A percentile compares a stretch with the other conserved stretches of the same genome.
These are phyloP conservation scores for Macrophomina tecta DNA, from an alignment of 2,329 filamentous ascomycete genomes.

Conservation along the genomic window DNA sequence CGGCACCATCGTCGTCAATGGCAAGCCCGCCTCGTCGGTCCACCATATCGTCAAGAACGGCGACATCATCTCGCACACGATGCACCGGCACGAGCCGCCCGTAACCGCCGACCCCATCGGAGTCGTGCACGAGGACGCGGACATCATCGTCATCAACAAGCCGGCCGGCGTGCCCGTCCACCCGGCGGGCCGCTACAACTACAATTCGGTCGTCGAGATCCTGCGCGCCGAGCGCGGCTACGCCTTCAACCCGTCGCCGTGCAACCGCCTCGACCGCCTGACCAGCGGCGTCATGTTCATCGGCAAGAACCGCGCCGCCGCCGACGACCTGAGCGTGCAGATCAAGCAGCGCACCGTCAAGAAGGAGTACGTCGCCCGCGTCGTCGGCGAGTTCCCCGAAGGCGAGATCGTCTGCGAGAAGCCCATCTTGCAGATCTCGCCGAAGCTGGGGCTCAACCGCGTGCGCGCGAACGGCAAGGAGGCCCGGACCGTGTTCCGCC, in stretches of 20 bases:
- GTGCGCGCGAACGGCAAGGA: slow-evolving; percentile 93
- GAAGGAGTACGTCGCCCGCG: slow-evolving; percentile 94
- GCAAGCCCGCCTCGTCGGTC: slow-evolving; percentile 62
- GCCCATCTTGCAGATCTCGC: slow-evolving; percentile 91
- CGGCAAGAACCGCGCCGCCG: slow-evolving; percentile 81
- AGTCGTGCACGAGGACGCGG: slow-evolving; percentile 88
- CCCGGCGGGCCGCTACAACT: slow-evolving; percentile 92
- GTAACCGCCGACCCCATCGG: slow-evolving; percentile 80
- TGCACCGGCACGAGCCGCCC: slow-evolving; percentile 94
- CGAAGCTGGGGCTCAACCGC: slow-evolving; percentile 90
- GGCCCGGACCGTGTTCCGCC: slow-evolving; percentile 88
- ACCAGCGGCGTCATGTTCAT: slow-evolving; percentile 99
- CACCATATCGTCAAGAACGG: slow-evolving; percentile 82
- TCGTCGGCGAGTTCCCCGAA: slow-evolving; percentile 89
- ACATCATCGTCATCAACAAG: slow-evolving; percentile 96
- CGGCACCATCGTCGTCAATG: slow-evolving; percentile 82
- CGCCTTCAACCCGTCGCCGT: slow-evolving; percentile 70
- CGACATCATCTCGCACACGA: slow-evolving; percentile 87
- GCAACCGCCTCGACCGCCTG: slow-evolving; percentile 90
- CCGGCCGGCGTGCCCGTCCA: slow-evolving; percentile 94
- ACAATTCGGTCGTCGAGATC: slow-evolving; percentile 93
- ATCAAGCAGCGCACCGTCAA: slow-evolving; percentile 81
- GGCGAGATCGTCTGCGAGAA: slow-evolving; percentile 91
- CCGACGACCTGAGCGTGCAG: slow-evolving; percentile 76
- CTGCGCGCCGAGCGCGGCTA: slow-evolving; percentile 75